These are phyloP conservation scores for Gaertneriomyces semiglobifer DNA, from an alignment of 192 early-diverging fungal species.

Conservation along the genomic window DNA sequence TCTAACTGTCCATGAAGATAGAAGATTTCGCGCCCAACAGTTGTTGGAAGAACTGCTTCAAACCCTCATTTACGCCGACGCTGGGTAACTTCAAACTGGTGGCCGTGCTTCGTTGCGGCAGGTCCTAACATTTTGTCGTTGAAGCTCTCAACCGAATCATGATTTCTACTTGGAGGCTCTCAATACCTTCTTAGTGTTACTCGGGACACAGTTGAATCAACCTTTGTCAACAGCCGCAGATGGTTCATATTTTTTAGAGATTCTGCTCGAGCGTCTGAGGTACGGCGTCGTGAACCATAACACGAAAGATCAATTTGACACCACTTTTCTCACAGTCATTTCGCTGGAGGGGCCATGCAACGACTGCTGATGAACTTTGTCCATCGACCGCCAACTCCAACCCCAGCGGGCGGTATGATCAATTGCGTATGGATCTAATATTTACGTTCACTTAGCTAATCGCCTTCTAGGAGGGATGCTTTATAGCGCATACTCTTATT, in stretches of 20 bases:
- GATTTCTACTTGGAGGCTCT: conserved; percentile 67
- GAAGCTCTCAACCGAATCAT: conserved; percentile 34
- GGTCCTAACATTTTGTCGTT: conserved; percentile 12
- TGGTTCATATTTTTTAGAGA: conserved; percentile 63
- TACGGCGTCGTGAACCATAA: conserved; percentile 14
- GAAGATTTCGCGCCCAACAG: conserved; percentile 53
- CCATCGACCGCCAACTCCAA: conserved; percentile 46
- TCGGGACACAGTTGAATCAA: conserved; percentile 61
- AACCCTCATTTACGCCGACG: conserved; percentile 53
- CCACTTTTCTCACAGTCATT: conserved; percentile 38
- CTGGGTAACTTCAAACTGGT: conserved; percentile 31
- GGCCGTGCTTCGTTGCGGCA: neutral
- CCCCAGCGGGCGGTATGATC: conserved; percentile 21
- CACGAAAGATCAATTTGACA: neutral
- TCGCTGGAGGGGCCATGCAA: conserved; percentile 54
- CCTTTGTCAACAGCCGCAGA: conserved; percentile 28
- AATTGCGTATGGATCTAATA: conserved; percentile 2
- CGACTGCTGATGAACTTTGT: conserved; percentile 53
- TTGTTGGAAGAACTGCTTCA: conserved; percentile 53
- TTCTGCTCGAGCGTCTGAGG: conserved; percentile 61
- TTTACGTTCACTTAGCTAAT: neutral
- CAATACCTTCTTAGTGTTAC: conserved; percentile 60
- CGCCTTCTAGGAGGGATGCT: conserved; percentile 46
- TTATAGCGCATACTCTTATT: conserved; percentile 65
- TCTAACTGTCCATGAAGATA: conserved; percentile 23